Percentiles rank a stretch among this genome's conserved stretches.
These are phyloP conservation scores for Mortierella sp. DNA, from an alignment of 371 early-diverging fungal species.

Conservation along the genomic window DNA sequence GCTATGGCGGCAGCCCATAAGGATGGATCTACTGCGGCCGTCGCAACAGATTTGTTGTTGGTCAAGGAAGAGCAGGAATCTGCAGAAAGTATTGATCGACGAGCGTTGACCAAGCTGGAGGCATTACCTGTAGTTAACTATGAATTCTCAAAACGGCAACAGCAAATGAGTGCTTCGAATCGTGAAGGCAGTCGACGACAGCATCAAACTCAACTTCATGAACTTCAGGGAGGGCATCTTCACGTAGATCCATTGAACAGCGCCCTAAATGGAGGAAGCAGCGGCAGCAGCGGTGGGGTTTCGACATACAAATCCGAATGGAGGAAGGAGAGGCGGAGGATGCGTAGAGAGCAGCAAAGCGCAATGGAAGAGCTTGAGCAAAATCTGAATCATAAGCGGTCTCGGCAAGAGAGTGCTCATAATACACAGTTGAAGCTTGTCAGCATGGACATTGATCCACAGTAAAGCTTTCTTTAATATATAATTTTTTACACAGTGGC, in stretches of 20 bases:
- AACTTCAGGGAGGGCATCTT: constrained; percentile 24
- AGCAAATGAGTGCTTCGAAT: constrained; percentile 23
- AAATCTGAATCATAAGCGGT: constrained; percentile 34
- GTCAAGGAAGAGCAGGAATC: constrained; percentile 43
- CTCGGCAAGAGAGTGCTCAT: constrained; percentile 28
- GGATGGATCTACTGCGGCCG: constrained; percentile 26
- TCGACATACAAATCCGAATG: constrained; percentile 26
- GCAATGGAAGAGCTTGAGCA: constrained; percentile 36
- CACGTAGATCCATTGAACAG: constrained; percentile 14
- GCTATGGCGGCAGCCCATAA: constrained; percentile 57
- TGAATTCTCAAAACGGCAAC: constrained; percentile 62
- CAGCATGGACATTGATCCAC: constrained; percentile 44
- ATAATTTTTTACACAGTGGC: not conserved
- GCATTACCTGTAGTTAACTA: constrained; percentile 68
- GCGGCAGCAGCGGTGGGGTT: not conserved
- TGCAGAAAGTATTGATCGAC: constrained; percentile 20
- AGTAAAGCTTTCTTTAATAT: constrained; percentile 8
- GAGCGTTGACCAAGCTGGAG: constrained; percentile 35
- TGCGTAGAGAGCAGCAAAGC: constrained; percentile 32
- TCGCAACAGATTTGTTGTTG: constrained; percentile 22
- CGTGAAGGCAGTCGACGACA: constrained; percentile 13
- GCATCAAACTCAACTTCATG: constrained; percentile 17
- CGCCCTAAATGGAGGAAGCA: not conserved
- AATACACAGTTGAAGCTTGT: constrained; percentile 16
- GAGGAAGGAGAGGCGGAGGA: constrained; percentile 42